Base-by-base conservation (phyloP, 805 yeast species). In the Lachancea kluyveri region DNA sequence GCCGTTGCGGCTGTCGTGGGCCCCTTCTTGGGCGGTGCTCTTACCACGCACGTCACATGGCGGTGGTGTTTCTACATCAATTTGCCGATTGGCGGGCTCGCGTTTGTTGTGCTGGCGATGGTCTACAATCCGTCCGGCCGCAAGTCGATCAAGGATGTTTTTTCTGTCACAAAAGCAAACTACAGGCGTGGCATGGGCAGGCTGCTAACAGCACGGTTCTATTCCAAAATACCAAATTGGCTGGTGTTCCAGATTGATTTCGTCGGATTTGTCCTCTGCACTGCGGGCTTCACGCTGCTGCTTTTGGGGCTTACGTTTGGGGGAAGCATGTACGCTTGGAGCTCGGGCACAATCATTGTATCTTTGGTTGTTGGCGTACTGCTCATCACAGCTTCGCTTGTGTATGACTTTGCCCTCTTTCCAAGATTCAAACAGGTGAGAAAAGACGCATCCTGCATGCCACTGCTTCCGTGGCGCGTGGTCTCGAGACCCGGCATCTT, bases 61-160 rank as follows among this genome's bases (percentile, higher is more conserved):
- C 63, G 87, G 46, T 79, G 86, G 85, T 74, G 83, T 46, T 80
- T 79, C 50, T 80, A 74, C 55, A 64, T 80, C 39, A 80, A 79
- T 52, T 52, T 81, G 23, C 84, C 85, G 3, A 54, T 78, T 20
- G 81, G 82, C 11, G 85, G 79, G 1, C 17, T 41, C 8, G 55
- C 54, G 4, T 27, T 43, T 15, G 17, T 40, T 3, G 15, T 47
- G 12, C 47, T 52, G 22, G 25, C 38, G 3, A 3, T 39, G 6
- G 33, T 36, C 17, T 46, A 48, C 37, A 44, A 44, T 24, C 49
- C 48, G 6, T 12, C 19, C 8, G 25, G 32, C 15, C 21, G 6
- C 10, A 20, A 17, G 16, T 15, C 17, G 9, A 11, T 7, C 16
- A 11, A 14, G 15, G 11, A 16, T n/a, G n/a, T n/a, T n/a, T n/a